These are phyloP conservation scores for Phaffomyces opuntiae DNA, from an alignment of 805 yeast species.

Conservation along the genomic window DNA sequence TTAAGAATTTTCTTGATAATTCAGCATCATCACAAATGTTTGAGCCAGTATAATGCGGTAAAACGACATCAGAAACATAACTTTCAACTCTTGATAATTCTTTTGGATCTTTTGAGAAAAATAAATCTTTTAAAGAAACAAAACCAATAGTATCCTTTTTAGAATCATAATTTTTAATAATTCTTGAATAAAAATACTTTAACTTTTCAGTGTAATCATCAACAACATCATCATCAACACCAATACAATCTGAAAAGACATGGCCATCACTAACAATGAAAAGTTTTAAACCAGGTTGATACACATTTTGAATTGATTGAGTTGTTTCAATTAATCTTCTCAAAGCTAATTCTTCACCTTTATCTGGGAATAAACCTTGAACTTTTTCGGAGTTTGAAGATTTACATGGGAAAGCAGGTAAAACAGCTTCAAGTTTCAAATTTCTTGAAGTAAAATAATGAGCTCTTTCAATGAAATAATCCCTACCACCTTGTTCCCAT, in stretches of 20 bases:
- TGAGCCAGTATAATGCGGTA: conserved; percentile 33
- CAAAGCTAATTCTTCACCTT: conserved; percentile 42
- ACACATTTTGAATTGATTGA: conserved; percentile 29
- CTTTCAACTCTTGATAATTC: conserved; percentile 23
- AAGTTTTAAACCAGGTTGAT: conserved; percentile 48
- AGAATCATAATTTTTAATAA: conserved; percentile 24
- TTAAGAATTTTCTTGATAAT: conserved; percentile 32
- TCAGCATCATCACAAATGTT: conserved; percentile 32
- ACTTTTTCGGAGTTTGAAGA: conserved; percentile 52
- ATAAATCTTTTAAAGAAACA: conserved; percentile 34
- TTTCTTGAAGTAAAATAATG: conserved; percentile 43
- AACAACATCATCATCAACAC: conserved; percentile 51
- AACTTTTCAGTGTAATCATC: conserved; percentile 39
- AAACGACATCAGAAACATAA: conserved; percentile 24
- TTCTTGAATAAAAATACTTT: conserved; percentile 32
- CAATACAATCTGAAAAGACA: conserved; percentile 58
- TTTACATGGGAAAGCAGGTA: conserved; percentile 63
- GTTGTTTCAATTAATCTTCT: conserved; percentile 30
- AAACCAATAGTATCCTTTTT: conserved; percentile 30
- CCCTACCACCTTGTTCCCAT: conserved; percentile 43
- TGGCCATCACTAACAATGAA: conserved; percentile 61
- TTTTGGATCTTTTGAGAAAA: conserved; percentile 23
- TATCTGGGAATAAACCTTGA: conserved; percentile 41
- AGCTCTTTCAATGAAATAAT: conserved; percentile 34
- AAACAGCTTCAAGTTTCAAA: conserved; percentile 44